These are phyloP conservation scores for Adansonia gregorii DNA, from an alignment of 441 rosid genomes.

Conservation along the genomic window DNA sequence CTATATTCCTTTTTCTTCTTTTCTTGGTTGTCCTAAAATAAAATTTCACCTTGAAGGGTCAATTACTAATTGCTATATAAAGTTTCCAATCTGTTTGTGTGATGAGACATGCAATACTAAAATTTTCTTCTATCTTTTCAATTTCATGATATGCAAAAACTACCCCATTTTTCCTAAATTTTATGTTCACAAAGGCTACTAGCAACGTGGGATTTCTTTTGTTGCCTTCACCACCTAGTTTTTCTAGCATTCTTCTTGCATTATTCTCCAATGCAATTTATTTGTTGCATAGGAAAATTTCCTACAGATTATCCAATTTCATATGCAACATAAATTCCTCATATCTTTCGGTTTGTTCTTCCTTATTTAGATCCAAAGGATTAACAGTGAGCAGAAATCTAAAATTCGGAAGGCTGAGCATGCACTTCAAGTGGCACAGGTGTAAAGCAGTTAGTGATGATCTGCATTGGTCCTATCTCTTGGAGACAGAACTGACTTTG, in stretches of 20 bases:
- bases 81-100: constrained; percentile 6
- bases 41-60: not conserved
- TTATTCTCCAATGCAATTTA: not conserved
- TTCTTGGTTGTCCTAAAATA: constrained; percentile 2
- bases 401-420: constrained; percentile 25
- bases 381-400: constrained; percentile 32
- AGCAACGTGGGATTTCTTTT: constrained; percentile 3
- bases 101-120: not conserved
- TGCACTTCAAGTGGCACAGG: constrained; percentile 31
- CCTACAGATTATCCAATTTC: not conserved
- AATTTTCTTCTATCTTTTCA: not conserved
- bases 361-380: constrained; percentile 28
- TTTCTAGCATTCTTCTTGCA: not conserved
- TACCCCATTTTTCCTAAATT: not conserved
- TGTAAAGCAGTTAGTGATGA: not conserved
- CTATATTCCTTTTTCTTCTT: not conserved
- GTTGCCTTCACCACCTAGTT: constrained; percentile 8
- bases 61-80: not conserved
- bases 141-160: not conserved
- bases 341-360: constrained; percentile 13
- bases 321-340: not conserved
- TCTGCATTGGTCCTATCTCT: not conserved
- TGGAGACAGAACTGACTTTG: not conserved
- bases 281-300: not conserved
- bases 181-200: not conserved